Evolutionary conservation across 176 grass and related monocot species (phyloP).

Genomic region (Oryza officinalis): DNA sequence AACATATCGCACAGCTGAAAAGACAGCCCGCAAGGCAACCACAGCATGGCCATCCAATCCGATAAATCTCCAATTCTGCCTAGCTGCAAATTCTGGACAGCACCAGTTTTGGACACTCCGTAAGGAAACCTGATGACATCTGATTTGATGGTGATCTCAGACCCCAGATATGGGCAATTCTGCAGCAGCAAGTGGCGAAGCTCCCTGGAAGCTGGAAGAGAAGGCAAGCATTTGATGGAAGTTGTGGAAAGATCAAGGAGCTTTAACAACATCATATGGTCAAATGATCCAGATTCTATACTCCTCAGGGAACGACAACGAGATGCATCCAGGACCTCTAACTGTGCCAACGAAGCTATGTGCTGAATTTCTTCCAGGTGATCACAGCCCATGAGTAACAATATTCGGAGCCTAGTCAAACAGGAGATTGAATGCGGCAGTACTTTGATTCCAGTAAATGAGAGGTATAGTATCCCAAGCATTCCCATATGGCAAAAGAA

Average conservation of each 20-base stretch:
- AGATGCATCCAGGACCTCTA: constrained; percentile 27
- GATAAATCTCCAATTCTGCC: too few species aligned
- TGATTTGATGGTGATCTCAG: too few species aligned
- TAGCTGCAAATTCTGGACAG: too few species aligned
- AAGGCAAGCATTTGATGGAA: not conserved
- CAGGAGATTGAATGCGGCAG: not conserved
- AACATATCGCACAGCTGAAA: not conserved
- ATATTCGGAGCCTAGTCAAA: not conserved
- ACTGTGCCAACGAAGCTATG: not conserved
- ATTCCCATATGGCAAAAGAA: not conserved
- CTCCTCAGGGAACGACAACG: too few species aligned
- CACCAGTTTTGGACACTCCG: too few species aligned
- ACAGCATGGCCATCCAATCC: constrained; percentile 32
- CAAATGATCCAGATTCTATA: constrained; percentile 37
- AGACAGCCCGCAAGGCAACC: constrained; percentile 28
- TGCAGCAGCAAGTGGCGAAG: too few species aligned
- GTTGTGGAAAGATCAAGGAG: constrained; percentile 31
- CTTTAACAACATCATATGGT: not conserved
- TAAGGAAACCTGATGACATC: too few species aligned
- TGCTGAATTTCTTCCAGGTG: constrained; percentile 29
- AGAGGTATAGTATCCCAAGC: constrained; percentile 14
- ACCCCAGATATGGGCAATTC: too few species aligned
- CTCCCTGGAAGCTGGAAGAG: too few species aligned
- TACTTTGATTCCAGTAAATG: not conserved
- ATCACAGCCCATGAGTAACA: constrained; percentile 19